A percentile compares a stretch with the other conserved stretches of the same genome.
These are phyloP conservation scores for Emydomyces testavorans DNA, from an alignment of 2,329 filamentous ascomycete species.

Conservation along the genomic window DNA sequence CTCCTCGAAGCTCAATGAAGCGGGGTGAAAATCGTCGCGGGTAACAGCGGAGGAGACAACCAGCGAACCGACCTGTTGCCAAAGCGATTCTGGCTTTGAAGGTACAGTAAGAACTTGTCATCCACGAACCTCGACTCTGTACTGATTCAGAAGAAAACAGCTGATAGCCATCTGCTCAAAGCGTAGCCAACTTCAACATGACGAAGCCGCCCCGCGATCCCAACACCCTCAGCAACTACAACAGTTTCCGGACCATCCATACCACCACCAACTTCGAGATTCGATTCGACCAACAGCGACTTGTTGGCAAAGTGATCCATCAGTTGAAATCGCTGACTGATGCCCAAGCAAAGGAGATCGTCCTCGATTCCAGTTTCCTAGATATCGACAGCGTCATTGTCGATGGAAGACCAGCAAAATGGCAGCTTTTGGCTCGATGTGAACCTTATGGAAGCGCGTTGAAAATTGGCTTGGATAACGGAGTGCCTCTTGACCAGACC, in stretches of 20 bases:
- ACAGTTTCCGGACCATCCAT: slow-evolving; percentile 73
- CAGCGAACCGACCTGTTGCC: no score
- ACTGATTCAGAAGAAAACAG: no score
- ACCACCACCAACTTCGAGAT: slow-evolving; percentile 71
- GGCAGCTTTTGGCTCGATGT: slow-evolving; percentile 56
- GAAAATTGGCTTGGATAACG: slow-evolving; percentile 39
- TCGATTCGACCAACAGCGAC: slow-evolving; percentile 66
- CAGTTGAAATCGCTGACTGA: slow-evolving; percentile 67
- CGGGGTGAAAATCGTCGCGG: no score
- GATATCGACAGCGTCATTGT: slow-evolving; percentile 61
- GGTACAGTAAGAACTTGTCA: no score
- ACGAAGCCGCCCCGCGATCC: slow-evolving; percentile 63
- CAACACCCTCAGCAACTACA: slow-evolving; percentile 85
- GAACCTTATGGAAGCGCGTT: slow-evolving; percentile 54
- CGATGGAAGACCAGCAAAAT: slow-evolving; percentile 52
- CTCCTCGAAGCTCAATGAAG: no score
- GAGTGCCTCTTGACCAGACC: slow-evolving; percentile 36
- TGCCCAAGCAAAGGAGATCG: slow-evolving; percentile 59
- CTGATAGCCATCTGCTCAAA: no score
- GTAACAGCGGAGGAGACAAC: no score
- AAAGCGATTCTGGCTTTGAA: no score
- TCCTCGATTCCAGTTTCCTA: slow-evolving; percentile 80
- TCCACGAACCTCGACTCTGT: no score
- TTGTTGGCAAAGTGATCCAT: slow-evolving; percentile 66
- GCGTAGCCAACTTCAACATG: no score